phyloP scores from a whole-genome alignment of 2,329 filamentous ascomycete species.

The Xylariales sp. region DNA sequence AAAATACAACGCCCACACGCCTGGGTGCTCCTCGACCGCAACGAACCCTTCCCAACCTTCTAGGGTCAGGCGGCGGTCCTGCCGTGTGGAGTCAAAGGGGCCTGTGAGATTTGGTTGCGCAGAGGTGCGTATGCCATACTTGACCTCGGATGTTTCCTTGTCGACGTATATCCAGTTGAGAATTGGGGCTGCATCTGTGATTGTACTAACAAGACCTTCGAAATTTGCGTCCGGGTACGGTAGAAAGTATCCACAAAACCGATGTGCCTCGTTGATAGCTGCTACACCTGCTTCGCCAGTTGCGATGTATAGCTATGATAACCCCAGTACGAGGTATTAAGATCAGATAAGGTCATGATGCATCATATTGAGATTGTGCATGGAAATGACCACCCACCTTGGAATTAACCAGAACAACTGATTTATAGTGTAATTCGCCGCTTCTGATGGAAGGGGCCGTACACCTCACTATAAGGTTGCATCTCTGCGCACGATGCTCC shows the following conservation, averaged over 20 bases:
- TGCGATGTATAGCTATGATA: conserved; percentile 40
- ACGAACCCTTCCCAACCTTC: conserved; percentile 46
- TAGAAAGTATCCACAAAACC: conserved; percentile 53
- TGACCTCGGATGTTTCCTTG: conserved; percentile 38
- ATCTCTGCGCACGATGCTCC: conserved; percentile 43
- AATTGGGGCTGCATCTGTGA: conserved; percentile 43
- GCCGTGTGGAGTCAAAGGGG: conserved; percentile 47
- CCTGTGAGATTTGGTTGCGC: conserved; percentile 40
- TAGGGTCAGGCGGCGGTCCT: conserved; percentile 45
- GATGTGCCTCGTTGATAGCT: conserved; percentile 35
- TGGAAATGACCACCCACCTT: conserved; percentile 26
- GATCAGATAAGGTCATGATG: no score
- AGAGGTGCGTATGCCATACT: conserved; percentile 38
- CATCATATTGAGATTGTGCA: not conserved
- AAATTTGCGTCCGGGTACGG: conserved; percentile 50
- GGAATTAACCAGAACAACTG: conserved; percentile 38
- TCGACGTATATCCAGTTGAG: conserved; percentile 49
- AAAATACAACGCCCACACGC: conserved; percentile 43
- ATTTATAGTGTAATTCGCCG: conserved; percentile 36
- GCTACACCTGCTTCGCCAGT: conserved; percentile 23
- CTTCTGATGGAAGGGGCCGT: conserved; percentile 37
- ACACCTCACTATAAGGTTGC: conserved; percentile 42
- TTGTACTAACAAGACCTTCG: conserved; percentile 43
- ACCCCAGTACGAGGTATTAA: no score
- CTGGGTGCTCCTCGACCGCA: conserved; percentile 38